Evolutionary conservation across 169 alveolate genomes (phyloP).

Genomic region (Plasmodium vivax): DNA sequence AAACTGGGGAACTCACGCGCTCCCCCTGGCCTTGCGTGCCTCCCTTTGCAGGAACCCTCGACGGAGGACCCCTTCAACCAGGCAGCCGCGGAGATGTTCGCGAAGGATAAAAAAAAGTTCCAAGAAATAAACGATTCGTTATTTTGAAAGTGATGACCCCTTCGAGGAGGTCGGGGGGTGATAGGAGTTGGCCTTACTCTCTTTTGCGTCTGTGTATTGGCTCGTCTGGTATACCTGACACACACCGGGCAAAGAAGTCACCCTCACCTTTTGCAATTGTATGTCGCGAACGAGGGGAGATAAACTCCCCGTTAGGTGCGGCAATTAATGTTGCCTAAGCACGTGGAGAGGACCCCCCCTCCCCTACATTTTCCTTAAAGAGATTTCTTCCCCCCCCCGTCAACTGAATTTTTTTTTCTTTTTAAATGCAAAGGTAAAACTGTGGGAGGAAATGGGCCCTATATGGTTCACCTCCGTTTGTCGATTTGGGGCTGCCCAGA

Average conservation of each 20-base stretch:
- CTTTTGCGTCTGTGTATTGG: neutral
- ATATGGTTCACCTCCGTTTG: neutral
- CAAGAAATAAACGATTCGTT: constrained; percentile 48
- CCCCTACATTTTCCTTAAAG: too few relatives aligned
- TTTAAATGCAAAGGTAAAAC: neutral
- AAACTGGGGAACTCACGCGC: neutral
- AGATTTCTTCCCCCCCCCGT: neutral
- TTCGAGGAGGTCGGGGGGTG: neutral
- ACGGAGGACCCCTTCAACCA: constrained; percentile 64
- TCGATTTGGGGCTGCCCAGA: neutral
- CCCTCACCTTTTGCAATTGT: neutral
- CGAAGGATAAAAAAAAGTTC: constrained; percentile 23
- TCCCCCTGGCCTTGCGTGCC: neutral
- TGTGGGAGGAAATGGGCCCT: neutral
- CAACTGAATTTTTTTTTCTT: neutral
- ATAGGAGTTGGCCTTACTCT: neutral
- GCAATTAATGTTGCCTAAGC: neutral
- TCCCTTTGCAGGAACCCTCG: constrained; percentile 59
- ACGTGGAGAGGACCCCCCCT: neutral
- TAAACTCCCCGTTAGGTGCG: neutral
- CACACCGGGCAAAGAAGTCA: neutral
- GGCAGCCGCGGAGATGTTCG: constrained; percentile 43
- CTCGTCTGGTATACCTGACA: neutral
- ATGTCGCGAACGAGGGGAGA: neutral
- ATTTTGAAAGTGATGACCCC: neutral